Evolutionary conservation across 345 rosid genomes (phyloP).

Genomic region (Dimocarpus longan): DNA sequence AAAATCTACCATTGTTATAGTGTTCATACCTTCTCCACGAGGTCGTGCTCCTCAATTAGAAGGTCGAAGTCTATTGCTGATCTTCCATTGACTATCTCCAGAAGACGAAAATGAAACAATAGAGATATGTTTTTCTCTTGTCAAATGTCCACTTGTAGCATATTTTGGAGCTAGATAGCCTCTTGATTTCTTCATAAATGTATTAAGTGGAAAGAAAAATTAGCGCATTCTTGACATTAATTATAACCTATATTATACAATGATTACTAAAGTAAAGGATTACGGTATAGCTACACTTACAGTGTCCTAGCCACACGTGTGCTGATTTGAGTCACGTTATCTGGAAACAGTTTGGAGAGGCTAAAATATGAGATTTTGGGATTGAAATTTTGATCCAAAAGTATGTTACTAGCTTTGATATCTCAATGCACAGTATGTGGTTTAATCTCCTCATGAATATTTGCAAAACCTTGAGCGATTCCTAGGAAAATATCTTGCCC

Average conservation of each 20-base stretch:
- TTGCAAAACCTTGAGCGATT: conserved; percentile 38
- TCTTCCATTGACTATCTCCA: conserved; percentile 42
- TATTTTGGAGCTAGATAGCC: conserved; percentile 52
- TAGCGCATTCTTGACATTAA: neutral
- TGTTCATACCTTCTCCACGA: conserved; percentile 39
- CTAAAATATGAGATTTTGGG: conserved; percentile 53
- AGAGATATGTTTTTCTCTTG: too few relatives aligned
- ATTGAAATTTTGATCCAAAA: conserved; percentile 39
- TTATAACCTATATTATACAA: neutral
- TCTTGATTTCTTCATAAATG: conserved; percentile 15
- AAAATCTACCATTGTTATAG: too few relatives aligned
- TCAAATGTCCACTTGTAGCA: conserved; percentile 34
- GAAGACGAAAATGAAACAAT: too few relatives aligned
- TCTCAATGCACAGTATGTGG: conserved; percentile 48
- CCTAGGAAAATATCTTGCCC: conserved; percentile 35
- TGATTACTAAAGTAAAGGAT: neutral
- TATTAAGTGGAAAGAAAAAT: neutral
- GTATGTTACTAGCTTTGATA: conserved; percentile 46
- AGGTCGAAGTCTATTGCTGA: conserved; percentile 37
- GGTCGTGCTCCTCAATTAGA: conserved; percentile 39
- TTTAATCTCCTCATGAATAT: conserved; percentile 42
- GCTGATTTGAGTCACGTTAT: conserved; percentile 29
- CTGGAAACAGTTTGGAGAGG: conserved; percentile 37
- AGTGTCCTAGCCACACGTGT: conserved; percentile 48
- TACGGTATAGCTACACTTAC: conserved; percentile 30